Evolutionary conservation across 768 basidiomycete species (phyloP).

Genomic region (Russula brevipes): DNA sequence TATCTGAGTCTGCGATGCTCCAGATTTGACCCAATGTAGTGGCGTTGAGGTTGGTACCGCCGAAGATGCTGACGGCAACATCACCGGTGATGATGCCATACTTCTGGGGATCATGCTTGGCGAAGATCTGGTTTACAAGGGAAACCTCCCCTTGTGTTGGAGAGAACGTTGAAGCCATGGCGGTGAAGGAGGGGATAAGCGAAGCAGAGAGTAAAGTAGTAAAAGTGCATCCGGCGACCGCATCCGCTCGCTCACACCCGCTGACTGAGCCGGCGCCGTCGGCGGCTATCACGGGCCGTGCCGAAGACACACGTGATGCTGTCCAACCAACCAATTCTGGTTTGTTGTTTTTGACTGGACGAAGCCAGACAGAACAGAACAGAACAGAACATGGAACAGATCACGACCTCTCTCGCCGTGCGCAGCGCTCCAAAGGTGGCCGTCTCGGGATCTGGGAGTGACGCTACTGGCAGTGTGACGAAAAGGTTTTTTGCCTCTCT

Average conservation of each 20-base stretch:
- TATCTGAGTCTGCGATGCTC: constrained; percentile 86
- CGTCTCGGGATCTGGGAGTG: constrained; percentile 46
- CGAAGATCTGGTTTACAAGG: constrained; percentile 70
- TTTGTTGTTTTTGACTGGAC: no score
- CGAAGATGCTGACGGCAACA: constrained; percentile 81
- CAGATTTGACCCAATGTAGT: constrained; percentile 87
- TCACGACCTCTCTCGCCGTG: constrained; percentile 55
- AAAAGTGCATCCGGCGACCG: background rate
- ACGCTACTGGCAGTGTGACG: constrained; percentile 70
- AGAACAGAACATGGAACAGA: constrained; percentile 60
- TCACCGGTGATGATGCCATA: constrained; percentile 86
- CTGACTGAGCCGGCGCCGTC: background rate
- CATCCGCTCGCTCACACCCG: background rate
- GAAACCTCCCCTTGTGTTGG: constrained; percentile 47
- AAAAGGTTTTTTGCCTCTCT: constrained; percentile 57
- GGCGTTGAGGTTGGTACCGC: constrained; percentile 75
- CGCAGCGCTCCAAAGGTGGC: constrained; percentile 55
- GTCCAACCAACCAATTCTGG: no score
- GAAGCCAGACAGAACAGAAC: no score
- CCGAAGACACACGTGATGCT: background rate
- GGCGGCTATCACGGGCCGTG: background rate
- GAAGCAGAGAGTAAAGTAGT: background rate
- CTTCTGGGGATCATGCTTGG: constrained; percentile 68
- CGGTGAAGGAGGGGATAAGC: background rate
- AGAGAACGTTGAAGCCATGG: constrained; percentile 41